Percentiles rank a stretch among this genome's conserved stretches.
phyloP scores from a whole-genome alignment of 345 rosid genomes.

The Bruguiera gymnorhiza region DNA sequence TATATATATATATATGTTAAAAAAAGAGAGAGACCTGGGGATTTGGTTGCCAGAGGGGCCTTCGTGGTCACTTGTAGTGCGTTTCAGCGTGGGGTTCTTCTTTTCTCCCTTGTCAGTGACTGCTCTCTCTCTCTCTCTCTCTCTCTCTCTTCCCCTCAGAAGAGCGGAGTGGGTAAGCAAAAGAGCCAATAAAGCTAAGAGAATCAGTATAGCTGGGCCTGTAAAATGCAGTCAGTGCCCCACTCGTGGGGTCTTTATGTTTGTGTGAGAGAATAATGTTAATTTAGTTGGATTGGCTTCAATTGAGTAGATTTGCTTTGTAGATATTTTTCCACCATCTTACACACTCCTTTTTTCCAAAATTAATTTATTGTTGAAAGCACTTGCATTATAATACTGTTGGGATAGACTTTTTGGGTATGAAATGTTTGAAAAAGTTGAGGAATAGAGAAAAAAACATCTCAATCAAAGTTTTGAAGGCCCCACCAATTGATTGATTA shows the following conservation, averaged over 20 bases:
- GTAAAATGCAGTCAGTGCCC: constrained; percentile 3
- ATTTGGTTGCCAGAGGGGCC: not conserved
- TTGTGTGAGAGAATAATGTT: not conserved
- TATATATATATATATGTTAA: not conserved
- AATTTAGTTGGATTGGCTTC: not conserved
- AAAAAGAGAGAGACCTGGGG: not conserved
- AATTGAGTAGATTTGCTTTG: not conserved
- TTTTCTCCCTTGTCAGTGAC: constrained; percentile 31
- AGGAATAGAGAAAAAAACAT: not conserved
- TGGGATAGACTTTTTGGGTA: constrained; percentile 8
- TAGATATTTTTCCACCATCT: too few species aligned
- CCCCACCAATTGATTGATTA: not conserved
- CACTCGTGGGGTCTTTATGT: constrained; percentile 10
- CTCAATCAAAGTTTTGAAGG: not conserved
- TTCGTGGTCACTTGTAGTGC: constrained; percentile 28
- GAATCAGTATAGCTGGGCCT: constrained; percentile 19
- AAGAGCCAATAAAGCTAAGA: constrained; percentile 16
- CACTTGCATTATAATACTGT: not conserved
- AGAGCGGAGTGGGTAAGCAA: constrained; percentile 13
- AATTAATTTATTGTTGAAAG: not conserved
- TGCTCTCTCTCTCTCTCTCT: not conserved
- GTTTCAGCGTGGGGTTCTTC: constrained; percentile 29
- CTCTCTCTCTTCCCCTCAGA: not conserved
- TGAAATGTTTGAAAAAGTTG: not conserved
- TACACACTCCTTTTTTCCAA: not conserved